Conservation (phyloP, 148 eudicot species). For the Silene uniflora region DNA sequence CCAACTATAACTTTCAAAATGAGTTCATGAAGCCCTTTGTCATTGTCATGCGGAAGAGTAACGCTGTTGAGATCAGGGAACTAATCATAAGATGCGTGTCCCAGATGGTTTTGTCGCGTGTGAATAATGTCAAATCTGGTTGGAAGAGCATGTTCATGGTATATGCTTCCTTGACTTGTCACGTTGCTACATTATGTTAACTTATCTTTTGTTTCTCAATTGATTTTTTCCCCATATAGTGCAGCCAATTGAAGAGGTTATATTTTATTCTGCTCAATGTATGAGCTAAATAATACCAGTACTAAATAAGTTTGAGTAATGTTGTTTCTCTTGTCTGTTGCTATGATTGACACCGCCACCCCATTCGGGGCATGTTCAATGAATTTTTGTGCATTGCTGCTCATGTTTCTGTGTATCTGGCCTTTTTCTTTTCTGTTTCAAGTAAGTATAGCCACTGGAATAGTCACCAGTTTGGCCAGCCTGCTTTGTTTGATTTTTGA, state of each 20-base stretch:
- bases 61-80: slow-evolving; percentile 98
- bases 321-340: neutral
- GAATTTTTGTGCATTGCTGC: neutral
- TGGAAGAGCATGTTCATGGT: slow-evolving; percentile 99
- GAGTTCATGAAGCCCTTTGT: slow-evolving; percentile 99
- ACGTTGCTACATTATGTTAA: slow-evolving; percentile 11
- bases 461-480: neutral
- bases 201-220: neutral
- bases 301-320: neutral
- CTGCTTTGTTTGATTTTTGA: neutral
- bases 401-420: neutral
- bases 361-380: neutral
- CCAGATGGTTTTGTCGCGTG: slow-evolving; percentile 97
- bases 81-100: slow-evolving; percentile 96
- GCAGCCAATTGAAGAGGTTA: neutral
- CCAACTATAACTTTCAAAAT: slow-evolving; percentile 95
- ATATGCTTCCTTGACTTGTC: slow-evolving; percentile 23
- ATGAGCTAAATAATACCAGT: neutral
- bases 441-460: neutral
- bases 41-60: slow-evolving; percentile 91
- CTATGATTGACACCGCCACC: neutral
- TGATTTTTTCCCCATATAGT: neutral
- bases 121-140: slow-evolving; percentile 94
- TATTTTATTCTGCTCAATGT: slow-evolving; percentile 1
- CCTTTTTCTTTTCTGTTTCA: neutral